Base-by-base conservation (phyloP, 2,329 filamentous ascomycete genomes). In the Botrytis medusae region DNA sequence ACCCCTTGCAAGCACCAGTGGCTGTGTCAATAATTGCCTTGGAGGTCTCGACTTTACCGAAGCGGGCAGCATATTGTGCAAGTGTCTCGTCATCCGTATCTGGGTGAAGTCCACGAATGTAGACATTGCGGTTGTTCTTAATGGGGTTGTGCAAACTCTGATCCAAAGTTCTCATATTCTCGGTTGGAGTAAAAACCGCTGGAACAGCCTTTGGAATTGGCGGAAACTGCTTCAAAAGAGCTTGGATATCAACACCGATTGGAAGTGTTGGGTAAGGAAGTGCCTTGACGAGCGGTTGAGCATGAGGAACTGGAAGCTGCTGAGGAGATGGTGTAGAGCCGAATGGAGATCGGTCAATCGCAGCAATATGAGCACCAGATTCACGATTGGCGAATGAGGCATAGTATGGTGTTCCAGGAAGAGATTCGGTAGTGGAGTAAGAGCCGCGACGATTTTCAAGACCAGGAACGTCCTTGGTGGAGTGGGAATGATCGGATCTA, bases 1-100 rank as follows among this genome's bases (percentile, higher is more conserved):
- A 97, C 96, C 96, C 96, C 85, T 99, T 99, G 89, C 96, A 99
- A 76, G 94, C 91, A 74, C 94, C 93, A 67, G 94, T 97, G 77
- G 92, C 91, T 70, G 95, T 92, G 84, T 99, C 97, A 80, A 99
- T 97, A 84, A 99, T 99, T 22, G 97, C 96, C 87, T 99, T 99
- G 80, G 94, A 98, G 77, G 95, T 97, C 84, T 97, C 94, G 73
- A 99, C 96, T 74, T 92, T 91, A 60, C 96, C 97, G 81, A 98
- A 99, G 69, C 95, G 93, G 78, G 89, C 87, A 61, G 95, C 92
- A 84, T 96, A 98, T 61, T 87, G 87, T 78, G 92, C 88, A 29
- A 99, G 86, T 81, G 97, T 91, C 68, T 97, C 93, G 80, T 99
- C 96, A 67, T 97, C 96, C 0, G 95, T 99, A 79, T 97, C 95